These are phyloP conservation scores for Lobosporangium transversale DNA, from an alignment of 192 early-diverging fungal species.

Conservation along the genomic window DNA sequence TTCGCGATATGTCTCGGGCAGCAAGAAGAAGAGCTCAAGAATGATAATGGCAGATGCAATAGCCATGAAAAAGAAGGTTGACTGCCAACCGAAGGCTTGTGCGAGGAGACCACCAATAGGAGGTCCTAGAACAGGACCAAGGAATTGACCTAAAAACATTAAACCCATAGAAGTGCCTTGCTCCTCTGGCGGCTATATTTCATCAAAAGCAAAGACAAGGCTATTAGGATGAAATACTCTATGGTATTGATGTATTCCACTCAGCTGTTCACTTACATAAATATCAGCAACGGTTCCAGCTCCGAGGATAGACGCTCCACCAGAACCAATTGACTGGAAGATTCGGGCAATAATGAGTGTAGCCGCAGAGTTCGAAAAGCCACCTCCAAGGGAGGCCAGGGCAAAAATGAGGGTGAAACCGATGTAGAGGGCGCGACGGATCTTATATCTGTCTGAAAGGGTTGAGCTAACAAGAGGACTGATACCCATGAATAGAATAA, in stretches of 20 bases:
- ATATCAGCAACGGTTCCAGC: conserved; percentile 57
- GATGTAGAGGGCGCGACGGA: conserved; percentile 57
- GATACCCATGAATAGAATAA: conserved; percentile 64
- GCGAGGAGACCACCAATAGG: conserved; percentile 61
- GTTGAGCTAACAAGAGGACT: conserved; percentile 58
- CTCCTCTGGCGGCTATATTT: conserved; percentile 38
- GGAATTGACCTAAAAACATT: conserved; percentile 49
- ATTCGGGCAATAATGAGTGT: conserved; percentile 52
- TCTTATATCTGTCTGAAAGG: conserved; percentile 55
- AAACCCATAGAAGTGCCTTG: conserved; percentile 52
- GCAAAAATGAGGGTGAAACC: conserved; percentile 53
- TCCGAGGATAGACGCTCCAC: conserved; percentile 56
- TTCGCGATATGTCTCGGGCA: conserved; percentile 57
- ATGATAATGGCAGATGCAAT: conserved; percentile 44
- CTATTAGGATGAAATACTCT: no score
- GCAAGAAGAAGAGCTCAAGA: conserved; percentile 47
- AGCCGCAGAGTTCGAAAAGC: conserved; percentile 49
- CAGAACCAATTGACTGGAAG: conserved; percentile 57
- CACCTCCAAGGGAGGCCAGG: conserved; percentile 53
- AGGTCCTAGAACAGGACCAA: conserved; percentile 45
- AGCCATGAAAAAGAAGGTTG: conserved; percentile 60
- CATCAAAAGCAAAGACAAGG: no score
- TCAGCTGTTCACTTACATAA: conserved; percentile 39
- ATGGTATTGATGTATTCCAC: no score
- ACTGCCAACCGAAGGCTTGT: conserved; percentile 50